Percentiles rank a stretch among this genome's conserved stretches.
phyloP scores from a whole-genome alignment of 768 basidiomycete genomes.

The Trametes cubensis region DNA sequence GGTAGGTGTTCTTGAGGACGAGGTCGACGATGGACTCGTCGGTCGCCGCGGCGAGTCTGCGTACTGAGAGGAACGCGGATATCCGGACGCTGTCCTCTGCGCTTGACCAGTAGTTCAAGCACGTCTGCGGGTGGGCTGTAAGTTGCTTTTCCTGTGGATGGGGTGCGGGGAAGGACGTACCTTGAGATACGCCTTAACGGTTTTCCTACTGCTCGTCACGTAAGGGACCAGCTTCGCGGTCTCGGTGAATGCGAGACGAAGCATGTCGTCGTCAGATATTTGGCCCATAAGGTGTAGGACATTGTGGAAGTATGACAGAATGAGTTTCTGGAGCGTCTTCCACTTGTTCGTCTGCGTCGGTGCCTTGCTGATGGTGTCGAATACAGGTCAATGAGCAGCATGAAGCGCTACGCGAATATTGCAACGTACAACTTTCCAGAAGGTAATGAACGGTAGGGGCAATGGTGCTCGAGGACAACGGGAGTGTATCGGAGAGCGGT shows the following conservation, averaged over 20 bases:
- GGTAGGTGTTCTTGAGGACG: slow-evolving; percentile 91
- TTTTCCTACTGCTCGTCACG: slow-evolving; percentile 79
- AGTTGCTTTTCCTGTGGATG: not conserved
- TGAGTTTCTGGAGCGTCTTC: slow-evolving; percentile 82
- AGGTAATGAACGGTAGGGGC: slow-evolving; percentile 80
- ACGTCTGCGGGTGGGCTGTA: slow-evolving; percentile 52
- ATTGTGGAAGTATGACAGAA: slow-evolving; percentile 90
- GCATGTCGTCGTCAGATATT: slow-evolving; percentile 64
- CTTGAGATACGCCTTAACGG: slow-evolving; percentile 86
- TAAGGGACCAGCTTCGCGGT: slow-evolving; percentile 91
- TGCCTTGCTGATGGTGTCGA: slow-evolving; percentile 61
- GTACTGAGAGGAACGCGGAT: slow-evolving; percentile 81
- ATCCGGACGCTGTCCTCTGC: slow-evolving; percentile 82
- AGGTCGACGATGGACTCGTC: slow-evolving; percentile 84
- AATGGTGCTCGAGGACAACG: slow-evolving; percentile 81
- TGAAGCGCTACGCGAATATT: no score
- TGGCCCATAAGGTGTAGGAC: slow-evolving; percentile 78
- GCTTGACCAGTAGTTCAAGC: slow-evolving; percentile 82
- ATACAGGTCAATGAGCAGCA: slow-evolving; percentile 6
- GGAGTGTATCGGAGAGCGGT: slow-evolving; percentile 91
- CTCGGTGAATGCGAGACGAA: slow-evolving; percentile 77
- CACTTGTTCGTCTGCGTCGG: slow-evolving; percentile 81
- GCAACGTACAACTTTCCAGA: slow-evolving; percentile 83
- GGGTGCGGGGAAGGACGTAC: slow-evolving; percentile 42
- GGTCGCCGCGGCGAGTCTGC: slow-evolving; percentile 73